These are phyloP conservation scores for Plantago ovata DNA, from an alignment of 257 asterid species.

Conservation along the genomic window DNA sequence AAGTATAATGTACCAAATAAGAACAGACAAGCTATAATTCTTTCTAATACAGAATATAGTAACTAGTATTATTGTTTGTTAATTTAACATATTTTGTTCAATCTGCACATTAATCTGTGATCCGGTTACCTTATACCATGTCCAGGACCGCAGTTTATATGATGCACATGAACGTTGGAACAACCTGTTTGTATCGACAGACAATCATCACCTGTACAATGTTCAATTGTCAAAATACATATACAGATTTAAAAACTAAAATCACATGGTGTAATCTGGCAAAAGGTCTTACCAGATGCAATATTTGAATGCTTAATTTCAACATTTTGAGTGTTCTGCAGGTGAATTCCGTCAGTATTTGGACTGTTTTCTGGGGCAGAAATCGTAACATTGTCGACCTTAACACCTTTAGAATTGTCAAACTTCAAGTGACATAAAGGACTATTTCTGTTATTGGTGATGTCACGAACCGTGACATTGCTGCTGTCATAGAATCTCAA, in stretches of 20 bases:
- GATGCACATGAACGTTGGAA: constrained; percentile 58
- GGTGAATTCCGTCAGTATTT: constrained; percentile 86
- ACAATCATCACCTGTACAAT: constrained; percentile 73
- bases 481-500: constrained; percentile 65
- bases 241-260: too few relatives aligned
- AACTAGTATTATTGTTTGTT: constrained; percentile 1
- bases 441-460: constrained; percentile 59
- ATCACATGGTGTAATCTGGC: too few relatives aligned
- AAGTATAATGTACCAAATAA: constrained; percentile 13
- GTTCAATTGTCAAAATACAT: neutral
- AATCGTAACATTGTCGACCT: constrained; percentile 57
- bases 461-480: constrained; percentile 48
- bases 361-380: constrained; percentile 71
- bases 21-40: neutral
- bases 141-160: constrained; percentile 81
- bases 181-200: constrained; percentile 89
- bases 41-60: neutral
- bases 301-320: constrained; percentile 63
- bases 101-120: neutral
- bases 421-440: constrained; percentile 81
- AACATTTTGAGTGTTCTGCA: constrained; percentile 73
- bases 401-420: constrained; percentile 54
- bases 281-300: constrained; percentile 58
- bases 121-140: constrained; percentile 76
- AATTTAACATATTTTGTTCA: neutral